These are phyloP conservation scores for Polytrichum commune DNA, from an alignment of 225 moss, liverwort and hornwort species.

Conservation along the genomic window DNA sequence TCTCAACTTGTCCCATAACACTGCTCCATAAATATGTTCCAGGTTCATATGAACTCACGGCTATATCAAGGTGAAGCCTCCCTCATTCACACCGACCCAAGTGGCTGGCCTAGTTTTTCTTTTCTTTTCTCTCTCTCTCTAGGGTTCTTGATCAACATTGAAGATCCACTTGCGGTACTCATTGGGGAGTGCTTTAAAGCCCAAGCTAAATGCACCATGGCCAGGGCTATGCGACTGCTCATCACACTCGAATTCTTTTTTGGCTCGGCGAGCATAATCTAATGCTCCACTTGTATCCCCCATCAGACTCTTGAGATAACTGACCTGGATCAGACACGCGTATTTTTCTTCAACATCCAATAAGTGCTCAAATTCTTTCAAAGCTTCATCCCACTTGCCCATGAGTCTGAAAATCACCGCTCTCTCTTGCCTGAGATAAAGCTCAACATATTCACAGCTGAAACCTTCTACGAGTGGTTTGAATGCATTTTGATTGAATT, in stretches of 20 bases:
- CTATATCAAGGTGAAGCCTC: too few relatives aligned
- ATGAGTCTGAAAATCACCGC: slow-evolving; percentile 17
- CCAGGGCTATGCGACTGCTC: background rate
- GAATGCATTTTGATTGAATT: background rate
- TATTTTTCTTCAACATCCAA: background rate
- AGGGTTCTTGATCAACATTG: background rate
- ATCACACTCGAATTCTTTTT: background rate
- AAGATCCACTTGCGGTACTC: background rate
- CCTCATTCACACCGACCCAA: too few relatives aligned
- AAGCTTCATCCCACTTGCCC: slow-evolving; percentile 10
- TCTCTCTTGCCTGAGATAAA: slow-evolving; percentile 7
- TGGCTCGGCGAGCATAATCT: slow-evolving; percentile 13
- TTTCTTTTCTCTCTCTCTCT: too few relatives aligned
- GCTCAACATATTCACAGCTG: too few relatives aligned
- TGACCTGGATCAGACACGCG: slow-evolving; percentile 5
- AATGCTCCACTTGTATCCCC: slow-evolving; percentile 3
- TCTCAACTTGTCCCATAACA: too few relatives aligned
- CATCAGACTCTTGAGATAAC: slow-evolving; percentile 15
- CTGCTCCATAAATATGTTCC: too few relatives aligned
- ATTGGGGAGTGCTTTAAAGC: slow-evolving; percentile 1
- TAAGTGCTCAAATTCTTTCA: background rate
- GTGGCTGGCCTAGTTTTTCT: too few relatives aligned
- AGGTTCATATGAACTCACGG: too few relatives aligned
- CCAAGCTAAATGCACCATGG: background rate
- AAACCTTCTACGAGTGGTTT: too few relatives aligned